Conservation (phyloP, 2,329 filamentous ascomycete genomes). For the Paecilomyces formosus region DNA sequence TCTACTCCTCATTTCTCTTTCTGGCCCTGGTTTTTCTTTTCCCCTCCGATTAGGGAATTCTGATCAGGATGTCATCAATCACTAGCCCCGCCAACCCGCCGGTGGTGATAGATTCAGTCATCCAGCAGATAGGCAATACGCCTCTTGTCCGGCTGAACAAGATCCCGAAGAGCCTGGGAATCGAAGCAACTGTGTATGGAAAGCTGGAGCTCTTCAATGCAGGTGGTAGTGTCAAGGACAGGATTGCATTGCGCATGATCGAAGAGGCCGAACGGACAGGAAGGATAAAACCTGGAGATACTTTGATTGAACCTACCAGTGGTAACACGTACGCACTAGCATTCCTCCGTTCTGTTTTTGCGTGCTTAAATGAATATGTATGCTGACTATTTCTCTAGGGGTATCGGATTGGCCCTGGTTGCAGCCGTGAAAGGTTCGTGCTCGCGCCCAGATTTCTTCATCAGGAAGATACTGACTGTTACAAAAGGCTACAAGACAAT, state of each 20-base stretch:
- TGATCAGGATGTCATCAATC: slow-evolving; percentile 37
- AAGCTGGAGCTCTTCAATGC: slow-evolving; percentile 94
- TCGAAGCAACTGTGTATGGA: slow-evolving; percentile 81
- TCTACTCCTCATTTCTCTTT: slow-evolving; percentile 1
- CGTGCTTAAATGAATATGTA: not conserved
- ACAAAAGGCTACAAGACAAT: slow-evolving; percentile 80
- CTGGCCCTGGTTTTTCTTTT: not conserved
- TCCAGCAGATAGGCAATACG: slow-evolving; percentile 88
- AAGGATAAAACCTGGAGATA: slow-evolving; percentile 94
- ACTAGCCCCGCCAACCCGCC: slow-evolving; percentile 47
- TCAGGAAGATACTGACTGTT: not conserved
- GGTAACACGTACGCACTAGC: slow-evolving; percentile 66
- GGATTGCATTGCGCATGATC: slow-evolving; percentile 95
- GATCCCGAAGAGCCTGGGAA: slow-evolving; percentile 81
- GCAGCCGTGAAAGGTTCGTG: slow-evolving; percentile 71
- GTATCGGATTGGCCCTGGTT: slow-evolving; percentile 89
- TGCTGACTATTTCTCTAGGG: slow-evolving; percentile 33
- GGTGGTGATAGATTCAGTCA: slow-evolving; percentile 58
- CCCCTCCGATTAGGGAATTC: not conserved
- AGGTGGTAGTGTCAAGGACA: slow-evolving; percentile 87
- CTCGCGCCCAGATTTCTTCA: not conserved
- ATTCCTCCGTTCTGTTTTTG: not conserved
- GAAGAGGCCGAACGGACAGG: slow-evolving; percentile 88
- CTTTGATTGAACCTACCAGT: slow-evolving; percentile 93
- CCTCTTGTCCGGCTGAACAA: slow-evolving; percentile 92